phyloP scores from a whole-genome alignment of 257 asterid species.

The Galeopsis tetrahit region DNA sequence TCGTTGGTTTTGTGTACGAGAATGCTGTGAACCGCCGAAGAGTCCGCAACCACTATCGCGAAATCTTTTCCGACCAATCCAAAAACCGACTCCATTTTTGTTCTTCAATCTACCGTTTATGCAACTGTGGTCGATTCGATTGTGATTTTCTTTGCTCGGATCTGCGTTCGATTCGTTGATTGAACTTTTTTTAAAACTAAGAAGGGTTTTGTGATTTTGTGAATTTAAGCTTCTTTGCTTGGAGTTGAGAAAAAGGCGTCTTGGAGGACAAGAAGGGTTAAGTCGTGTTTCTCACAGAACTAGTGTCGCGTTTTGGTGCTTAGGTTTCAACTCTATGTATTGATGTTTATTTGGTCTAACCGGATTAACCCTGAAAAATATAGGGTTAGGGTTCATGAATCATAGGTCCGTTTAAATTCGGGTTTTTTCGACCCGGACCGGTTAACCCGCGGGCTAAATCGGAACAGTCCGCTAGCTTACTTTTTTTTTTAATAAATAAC shows the following conservation, averaged over 20 bases:
- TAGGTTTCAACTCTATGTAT: no score
- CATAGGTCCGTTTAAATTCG: no score
- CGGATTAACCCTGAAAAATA: no score
- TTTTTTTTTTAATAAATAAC: no score
- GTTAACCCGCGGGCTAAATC: no score
- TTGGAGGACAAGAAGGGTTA: constrained; percentile 66
- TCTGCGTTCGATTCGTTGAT: constrained; percentile 27
- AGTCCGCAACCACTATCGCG: constrained; percentile 86
- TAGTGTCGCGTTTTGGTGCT: constrained; percentile 13
- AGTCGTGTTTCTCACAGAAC: constrained; percentile 11
- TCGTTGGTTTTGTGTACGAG: constrained; percentile 94
- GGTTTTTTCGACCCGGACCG: no score
- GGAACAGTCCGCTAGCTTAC: no score
- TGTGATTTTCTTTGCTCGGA: constrained; percentile 31
- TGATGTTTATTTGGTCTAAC: no score
- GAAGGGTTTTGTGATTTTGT: constrained; percentile 29
- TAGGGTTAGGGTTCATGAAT: no score
- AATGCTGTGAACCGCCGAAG: constrained; percentile 97
- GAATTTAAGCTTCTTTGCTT: constrained; percentile 26
- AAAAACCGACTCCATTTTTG: constrained; percentile 86
- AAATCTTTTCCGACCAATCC: constrained; percentile 89
- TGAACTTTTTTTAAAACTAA: neutral
- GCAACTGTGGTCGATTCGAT: constrained; percentile 5
- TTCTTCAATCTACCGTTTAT: neutral
- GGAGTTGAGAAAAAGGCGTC: constrained; percentile 42